phyloP scores from a whole-genome alignment of 1,139 yeast species.

The Suhomyces atakaporum region DNA sequence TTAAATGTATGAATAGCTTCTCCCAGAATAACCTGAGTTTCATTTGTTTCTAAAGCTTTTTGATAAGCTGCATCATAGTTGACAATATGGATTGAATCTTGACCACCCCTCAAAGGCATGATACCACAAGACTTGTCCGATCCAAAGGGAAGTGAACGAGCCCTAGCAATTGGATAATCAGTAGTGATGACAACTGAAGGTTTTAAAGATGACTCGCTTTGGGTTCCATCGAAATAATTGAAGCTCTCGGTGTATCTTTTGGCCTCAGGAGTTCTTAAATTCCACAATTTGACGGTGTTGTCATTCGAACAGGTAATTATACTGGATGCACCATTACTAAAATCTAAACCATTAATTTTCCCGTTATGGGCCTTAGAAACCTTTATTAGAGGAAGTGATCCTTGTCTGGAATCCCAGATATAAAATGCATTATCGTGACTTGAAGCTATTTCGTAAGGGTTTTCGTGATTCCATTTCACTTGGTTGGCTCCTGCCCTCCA shows the following conservation, averaged over 20 bases:
- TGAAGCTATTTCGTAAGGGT: slow-evolving; percentile 77
- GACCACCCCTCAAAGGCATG: slow-evolving; percentile 89
- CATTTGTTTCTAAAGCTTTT: slow-evolving; percentile 26
- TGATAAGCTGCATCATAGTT: slow-evolving; percentile 55
- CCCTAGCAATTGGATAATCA: slow-evolving; percentile 84
- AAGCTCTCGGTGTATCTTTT: slow-evolving; percentile 20
- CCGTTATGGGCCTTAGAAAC: slow-evolving; percentile 71
- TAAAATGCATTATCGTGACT: slow-evolving; percentile 80
- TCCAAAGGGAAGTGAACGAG: slow-evolving; percentile 88
- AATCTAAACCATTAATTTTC: slow-evolving; percentile 87
- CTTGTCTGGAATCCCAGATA: slow-evolving; percentile 87
- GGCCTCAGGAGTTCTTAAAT: slow-evolving; percentile 41
- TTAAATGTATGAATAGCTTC: slow-evolving; percentile 62
- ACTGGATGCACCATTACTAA: slow-evolving; percentile 59
- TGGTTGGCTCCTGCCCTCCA: slow-evolving; percentile 96
- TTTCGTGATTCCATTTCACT: slow-evolving; percentile 86
- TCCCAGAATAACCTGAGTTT: slow-evolving; percentile 30
- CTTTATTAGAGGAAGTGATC: slow-evolving; percentile 70
- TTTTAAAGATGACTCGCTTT: slow-evolving; percentile 17
- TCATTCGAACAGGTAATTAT: slow-evolving; percentile 86
- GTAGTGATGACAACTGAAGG: slow-evolving; percentile 68
- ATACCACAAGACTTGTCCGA: slow-evolving; percentile 73
- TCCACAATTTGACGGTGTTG: slow-evolving; percentile 86
- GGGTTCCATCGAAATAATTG: slow-evolving; percentile 26
- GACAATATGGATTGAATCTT: slow-evolving; percentile 68